Evolutionary conservation across 352 stramenopile species (phyloP).

Genomic region (Blastocystis hominis): DNA sequence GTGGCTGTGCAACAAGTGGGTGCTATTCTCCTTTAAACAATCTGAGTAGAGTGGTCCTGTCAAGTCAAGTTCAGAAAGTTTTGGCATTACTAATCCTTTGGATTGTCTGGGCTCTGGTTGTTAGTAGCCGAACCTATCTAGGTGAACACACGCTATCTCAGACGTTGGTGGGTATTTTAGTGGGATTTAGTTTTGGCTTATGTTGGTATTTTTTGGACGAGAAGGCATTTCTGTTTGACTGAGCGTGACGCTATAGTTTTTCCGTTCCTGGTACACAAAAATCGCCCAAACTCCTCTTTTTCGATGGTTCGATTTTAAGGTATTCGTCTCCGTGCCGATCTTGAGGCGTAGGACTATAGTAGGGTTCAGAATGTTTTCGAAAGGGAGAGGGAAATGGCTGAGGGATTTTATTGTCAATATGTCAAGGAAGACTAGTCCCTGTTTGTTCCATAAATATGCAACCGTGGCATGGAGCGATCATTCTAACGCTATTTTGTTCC

Average conservation of each 20-base stretch:
- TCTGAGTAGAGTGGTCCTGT: background rate
- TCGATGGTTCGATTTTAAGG: constrained; percentile 39
- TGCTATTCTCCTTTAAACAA: background rate
- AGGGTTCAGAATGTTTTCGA: background rate
- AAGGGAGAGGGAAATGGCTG: background rate
- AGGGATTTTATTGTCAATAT: background rate
- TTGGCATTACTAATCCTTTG: background rate
- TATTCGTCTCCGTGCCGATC: background rate
- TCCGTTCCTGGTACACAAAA: background rate
- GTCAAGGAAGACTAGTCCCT: background rate
- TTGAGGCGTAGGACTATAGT: background rate
- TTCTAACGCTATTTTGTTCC: no score
- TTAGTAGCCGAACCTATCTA: constrained; percentile 51
- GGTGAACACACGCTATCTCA: constrained; percentile 57
- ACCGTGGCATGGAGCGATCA: no score
- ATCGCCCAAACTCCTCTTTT: background rate
- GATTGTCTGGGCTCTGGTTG: background rate
- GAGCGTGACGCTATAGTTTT: background rate
- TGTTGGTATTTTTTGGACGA: constrained; percentile 18
- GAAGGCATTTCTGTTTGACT: background rate
- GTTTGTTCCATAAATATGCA: background rate
- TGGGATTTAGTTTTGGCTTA: background rate
- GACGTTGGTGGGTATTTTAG: constrained; percentile 40
- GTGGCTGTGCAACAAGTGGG: background rate
- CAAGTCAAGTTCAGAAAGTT: background rate